Evolutionary conservation across 2,329 filamentous ascomycete species (phyloP).

Genomic region (Conoideocrella luteorostrata): DNA sequence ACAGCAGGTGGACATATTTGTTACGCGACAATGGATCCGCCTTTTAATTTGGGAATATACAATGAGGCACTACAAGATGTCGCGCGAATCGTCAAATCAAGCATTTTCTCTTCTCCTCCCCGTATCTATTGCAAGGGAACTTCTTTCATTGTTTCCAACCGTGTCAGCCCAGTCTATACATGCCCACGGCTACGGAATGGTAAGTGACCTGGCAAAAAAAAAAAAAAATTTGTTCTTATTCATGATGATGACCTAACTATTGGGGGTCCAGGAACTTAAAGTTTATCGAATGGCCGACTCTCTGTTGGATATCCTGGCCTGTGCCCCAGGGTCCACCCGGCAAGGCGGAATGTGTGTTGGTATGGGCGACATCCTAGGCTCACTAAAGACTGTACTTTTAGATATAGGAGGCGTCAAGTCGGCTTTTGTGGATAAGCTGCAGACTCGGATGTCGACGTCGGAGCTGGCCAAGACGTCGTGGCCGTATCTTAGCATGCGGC

Average conservation of each 20-base stretch:
- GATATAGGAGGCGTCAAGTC: conserved; percentile 18
- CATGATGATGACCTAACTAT: background rate
- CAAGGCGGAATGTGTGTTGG: conserved; percentile 18
- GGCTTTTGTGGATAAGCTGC: conserved; percentile 13
- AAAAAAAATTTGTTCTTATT: too few relatives aligned
- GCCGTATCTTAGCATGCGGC: background rate
- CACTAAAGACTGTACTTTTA: conserved; percentile 15
- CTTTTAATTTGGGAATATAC: conserved; percentile 23
- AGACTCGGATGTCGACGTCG: conserved; percentile 12
- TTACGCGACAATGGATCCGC: conserved; percentile 22
- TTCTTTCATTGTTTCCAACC: conserved; percentile 13
- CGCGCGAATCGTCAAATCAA: conserved; percentile 16
- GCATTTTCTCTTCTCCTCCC: conserved; percentile 20
- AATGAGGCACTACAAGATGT: conserved; percentile 19
- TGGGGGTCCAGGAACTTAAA: conserved; percentile 18
- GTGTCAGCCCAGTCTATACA: conserved; percentile 14
- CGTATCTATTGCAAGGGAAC: conserved; percentile 19
- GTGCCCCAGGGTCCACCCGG: conserved; percentile 12
- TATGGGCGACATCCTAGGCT: conserved; percentile 16
- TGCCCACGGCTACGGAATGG: conserved; percentile 21
- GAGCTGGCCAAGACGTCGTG: conserved; percentile 1
- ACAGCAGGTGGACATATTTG: conserved; percentile 20
- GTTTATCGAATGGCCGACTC: conserved; percentile 19
- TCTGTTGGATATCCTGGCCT: conserved; percentile 18
- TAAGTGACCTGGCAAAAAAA: too few relatives aligned